Evolutionary conservation across 768 basidiomycete species (phyloP), one percentile per base, ranked within the genome.

Genomic region (Auricularia sp.): DNA sequence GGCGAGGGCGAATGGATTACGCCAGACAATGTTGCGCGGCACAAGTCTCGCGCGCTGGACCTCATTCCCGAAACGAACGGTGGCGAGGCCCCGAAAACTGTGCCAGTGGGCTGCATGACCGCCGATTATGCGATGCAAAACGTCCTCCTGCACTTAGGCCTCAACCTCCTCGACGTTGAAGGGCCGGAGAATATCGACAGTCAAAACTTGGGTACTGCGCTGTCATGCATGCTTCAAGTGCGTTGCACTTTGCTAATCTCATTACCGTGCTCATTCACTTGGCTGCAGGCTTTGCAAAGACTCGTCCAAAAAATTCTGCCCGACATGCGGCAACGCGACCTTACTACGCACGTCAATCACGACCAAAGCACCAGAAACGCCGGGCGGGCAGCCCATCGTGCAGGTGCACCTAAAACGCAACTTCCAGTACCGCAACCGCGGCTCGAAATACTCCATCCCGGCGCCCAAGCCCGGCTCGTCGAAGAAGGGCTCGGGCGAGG

Each of bases 211-310:
- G 92, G 93, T 98, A 1, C 76, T 98, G 71, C 78, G 97, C 64
- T 99, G 97, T 74, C 97, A 99, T 77, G 97, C 94, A 14, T 99
- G 97, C 76, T 99, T 95, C 84, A 98, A 98, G 97, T 98, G 71
- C 76, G 93, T 80, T 35, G 4, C 42, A 29, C 29, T 3, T 51
- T 59, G 64, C 33, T 63, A 62, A 34, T 60, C 58, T 34, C 61
- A 64, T 36, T 34, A 64, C 43, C 3, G 36, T 23, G 23, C 51
- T 34, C 8, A 64, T 44, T 18, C n/a, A 60, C 12, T 42, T 16
- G 47, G 1, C 21, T 14, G 5, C 70, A 99, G 97, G 74, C 86
- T 97, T 68, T 98, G 95, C 79, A 97, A 95, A 78, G 95, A 99
- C 75, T 80, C 86, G 23, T 87, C 91, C 8, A 93, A 93, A 74